Evolutionary conservation across 2,329 filamentous ascomycete species (phyloP).

Genomic region (Pyrenophora graminea): DNA sequence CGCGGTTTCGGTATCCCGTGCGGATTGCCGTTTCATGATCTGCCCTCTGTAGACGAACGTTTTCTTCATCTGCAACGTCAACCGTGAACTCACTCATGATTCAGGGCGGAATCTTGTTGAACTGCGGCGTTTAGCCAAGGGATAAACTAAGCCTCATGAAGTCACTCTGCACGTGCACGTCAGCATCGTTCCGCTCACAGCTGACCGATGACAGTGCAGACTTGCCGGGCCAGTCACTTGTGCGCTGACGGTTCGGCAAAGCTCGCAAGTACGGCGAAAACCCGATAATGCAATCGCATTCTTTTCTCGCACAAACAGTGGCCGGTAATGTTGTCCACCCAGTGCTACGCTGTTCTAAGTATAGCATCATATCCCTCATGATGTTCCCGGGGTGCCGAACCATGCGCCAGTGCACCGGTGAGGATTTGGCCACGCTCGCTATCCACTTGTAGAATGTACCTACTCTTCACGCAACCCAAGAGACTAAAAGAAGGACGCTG

Average conservation of each 20-base stretch:
- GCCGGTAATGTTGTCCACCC: constrained; percentile 2
- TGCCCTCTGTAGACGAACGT: constrained; percentile 11
- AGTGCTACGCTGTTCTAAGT: constrained; percentile 1
- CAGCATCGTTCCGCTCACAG: constrained; percentile 14
- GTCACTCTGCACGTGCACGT: constrained; percentile 17
- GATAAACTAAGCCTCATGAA: constrained; percentile 3
- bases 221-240: constrained; percentile 4
- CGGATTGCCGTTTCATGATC: constrained; percentile 15
- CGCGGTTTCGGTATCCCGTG: background rate
- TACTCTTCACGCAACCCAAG: background rate
- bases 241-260: constrained; percentile 3
- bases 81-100: constrained; percentile 1
- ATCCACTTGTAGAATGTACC: constrained; percentile 1
- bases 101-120: constrained; percentile 16
- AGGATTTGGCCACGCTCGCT: background rate
- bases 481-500: constrained; percentile 2
- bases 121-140: constrained; percentile 22
- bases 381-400: constrained; percentile 5
- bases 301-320: constrained; percentile 1
- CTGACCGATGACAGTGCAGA: constrained; percentile 15
- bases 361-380: constrained; percentile 2
- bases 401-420: constrained; percentile 11
- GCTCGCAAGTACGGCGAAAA: constrained; percentile 3
- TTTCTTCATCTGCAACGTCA: background rate
- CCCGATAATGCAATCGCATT: constrained; percentile 7